Evolutionary conservation across 495 filamentous ascomycete genomes (phyloP), one percentile per base, ranked within the genome.

Genomic region (Podospora comata): DNA sequence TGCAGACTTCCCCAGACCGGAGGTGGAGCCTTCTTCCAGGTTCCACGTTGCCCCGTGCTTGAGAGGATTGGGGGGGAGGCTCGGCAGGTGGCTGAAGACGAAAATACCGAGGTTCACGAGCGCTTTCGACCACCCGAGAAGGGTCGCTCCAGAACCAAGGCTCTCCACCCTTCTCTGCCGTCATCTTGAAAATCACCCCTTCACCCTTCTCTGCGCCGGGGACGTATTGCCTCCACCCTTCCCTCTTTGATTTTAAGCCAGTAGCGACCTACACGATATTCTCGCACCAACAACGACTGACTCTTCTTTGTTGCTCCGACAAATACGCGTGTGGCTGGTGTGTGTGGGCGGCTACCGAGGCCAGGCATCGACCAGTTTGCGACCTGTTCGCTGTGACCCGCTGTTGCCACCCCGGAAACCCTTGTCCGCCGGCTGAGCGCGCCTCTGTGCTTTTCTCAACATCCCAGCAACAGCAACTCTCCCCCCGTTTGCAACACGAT

Each of bases 41-140:
- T 13, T 56, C 19, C 6, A 58, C 13, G 39, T 48, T 56, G 4
- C 39, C 67, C 65, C 44, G 60, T 26, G 61, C 65, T 58, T 58
- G n/a, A 20, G 56, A 48, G 39, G 39, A 48, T 58, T 58, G 56
- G 56, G n/a, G n/a, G 23, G 23, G 5, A 23, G 20, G 23, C 56
- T 71, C 69, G 69, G 69, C 69, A 71, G 62, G 62, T 55, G 9
- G 58, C n/a, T 27, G 23, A 58, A n/a, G 53, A 55, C 13, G 19
- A 66, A 54, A 67, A 67, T 67, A 67, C 70, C 70, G 70, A 72
- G 70, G 70, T 70, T 72, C 65, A 67, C 67, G 61, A 69, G 70
- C 70, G 64, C 56, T 34, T 62, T 48, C 62, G 65, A 62, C 66
- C 28, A 59, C 13, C 62, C 62, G 63, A 62, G n/a, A 39, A 61